Conservation (phyloP, 2,329 filamentous ascomycete genomes). For the Hymenoscyphus scutula region DNA sequence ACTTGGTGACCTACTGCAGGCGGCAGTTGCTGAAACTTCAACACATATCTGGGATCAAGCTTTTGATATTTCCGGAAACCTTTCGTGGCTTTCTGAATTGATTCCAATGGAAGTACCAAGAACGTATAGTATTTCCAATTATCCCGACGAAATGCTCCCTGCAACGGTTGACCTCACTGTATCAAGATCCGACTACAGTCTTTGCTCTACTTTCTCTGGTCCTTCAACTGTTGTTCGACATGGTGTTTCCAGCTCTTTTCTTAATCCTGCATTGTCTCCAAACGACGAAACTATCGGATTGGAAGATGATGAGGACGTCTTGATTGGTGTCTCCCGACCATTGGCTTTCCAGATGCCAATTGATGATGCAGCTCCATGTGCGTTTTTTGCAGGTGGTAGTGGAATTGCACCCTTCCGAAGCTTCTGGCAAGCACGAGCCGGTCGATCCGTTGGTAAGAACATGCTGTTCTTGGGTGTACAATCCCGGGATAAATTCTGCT, state of each 20-base stretch:
- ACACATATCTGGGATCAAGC: slow-evolving; percentile 50
- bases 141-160: slow-evolving; percentile 49
- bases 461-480: slow-evolving; percentile 53
- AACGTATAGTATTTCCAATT: slow-evolving; percentile 53
- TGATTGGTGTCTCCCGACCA: slow-evolving; percentile 52
- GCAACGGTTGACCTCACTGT: slow-evolving; percentile 51
- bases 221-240: slow-evolving; percentile 33
- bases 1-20: slow-evolving; percentile 50
- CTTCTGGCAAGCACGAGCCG: slow-evolving; percentile 51
- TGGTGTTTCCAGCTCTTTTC: slow-evolving; percentile 52
- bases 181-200: slow-evolving; percentile 50
- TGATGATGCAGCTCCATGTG: slow-evolving; percentile 49
- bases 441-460: slow-evolving; percentile 43
- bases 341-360: slow-evolving; percentile 52
- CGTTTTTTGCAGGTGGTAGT: slow-evolving; percentile 53
- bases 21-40: slow-evolving; percentile 47
- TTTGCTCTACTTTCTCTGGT: slow-evolving; percentile 37
- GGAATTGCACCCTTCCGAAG: slow-evolving; percentile 54
- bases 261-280: slow-evolving; percentile 47
- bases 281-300: slow-evolving; percentile 41
- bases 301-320: slow-evolving; percentile 43
- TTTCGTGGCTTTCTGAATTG: slow-evolving; percentile 46
- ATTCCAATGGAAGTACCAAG: slow-evolving; percentile 50
- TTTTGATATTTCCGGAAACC: slow-evolving; percentile 43
- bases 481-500: slow-evolving; percentile 51